Base-by-base conservation (phyloP, 2,329 filamentous ascomycete genomes). In the Tolypocladium tundrense region DNA sequence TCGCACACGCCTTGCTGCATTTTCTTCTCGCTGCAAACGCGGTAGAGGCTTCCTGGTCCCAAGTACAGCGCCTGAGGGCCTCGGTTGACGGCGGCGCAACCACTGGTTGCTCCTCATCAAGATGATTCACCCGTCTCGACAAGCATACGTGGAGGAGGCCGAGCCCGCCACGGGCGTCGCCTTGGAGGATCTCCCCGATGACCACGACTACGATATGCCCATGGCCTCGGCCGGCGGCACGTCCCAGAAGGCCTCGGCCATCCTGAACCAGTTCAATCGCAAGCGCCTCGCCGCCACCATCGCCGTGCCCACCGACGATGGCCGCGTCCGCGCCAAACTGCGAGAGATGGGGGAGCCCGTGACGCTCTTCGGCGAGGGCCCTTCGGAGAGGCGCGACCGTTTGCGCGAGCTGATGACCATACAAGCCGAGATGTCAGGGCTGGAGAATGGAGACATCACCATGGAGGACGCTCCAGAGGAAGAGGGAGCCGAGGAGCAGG, bases 281-380 rank as follows among this genome's bases (percentile, higher is more conserved):
- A 97, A 96, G 74, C 86, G 91, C 67, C 84, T 91, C 68, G 92
- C 91, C 13, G 91, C 91, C 21, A 88, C 88, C 13, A 90, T 97
- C 65, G 88, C 89, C 14, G 94, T 99, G 4, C 94, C 93, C 0
- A 99, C 95, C 57, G 92, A 97, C 70, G 94, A 99, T 77, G 86
- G 83, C 61, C 85, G 89, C 66, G 92, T 99, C 53, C 88, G 91
- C 60, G 79, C 85, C 42, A 86, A 84, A 63, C 81, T 97, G 59
- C 86, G 94, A 63, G 88, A 94, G 67, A 80, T 96, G 62, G 91
- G 90, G n/a, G 89, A 99, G 69, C 94, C 94, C 13, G 86, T 97
- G 57, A 99, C 93, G 0, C 79, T 97, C 0, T 99, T 99, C 63
- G 94, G 92, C 59, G 94, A 99, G 75, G 90, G 90, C 0, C 87